Conservation (phyloP, 225 moss, liverwort and hornwort species). For the Anthoceros angustus region DNA sequence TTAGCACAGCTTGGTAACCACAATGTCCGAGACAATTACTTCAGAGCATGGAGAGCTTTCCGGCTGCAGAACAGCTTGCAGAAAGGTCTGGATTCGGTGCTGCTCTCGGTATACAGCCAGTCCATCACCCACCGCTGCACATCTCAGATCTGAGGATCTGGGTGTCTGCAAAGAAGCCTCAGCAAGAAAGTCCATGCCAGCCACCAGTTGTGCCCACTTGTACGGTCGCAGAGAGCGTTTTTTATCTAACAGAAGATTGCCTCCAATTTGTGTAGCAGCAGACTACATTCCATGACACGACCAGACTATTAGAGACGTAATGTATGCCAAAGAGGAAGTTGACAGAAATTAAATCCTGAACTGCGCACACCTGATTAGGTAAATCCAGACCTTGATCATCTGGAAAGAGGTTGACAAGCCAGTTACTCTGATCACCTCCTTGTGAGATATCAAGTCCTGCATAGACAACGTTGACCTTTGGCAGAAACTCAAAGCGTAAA, state of each 20-base stretch:
- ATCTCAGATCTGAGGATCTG: slow-evolving; percentile 14
- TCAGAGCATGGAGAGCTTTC: slow-evolving; percentile 69
- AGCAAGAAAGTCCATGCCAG: slow-evolving; percentile 74
- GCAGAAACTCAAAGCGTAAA: slow-evolving; percentile 66
- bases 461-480: slow-evolving; percentile 56
- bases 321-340: not conserved
- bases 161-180: slow-evolving; percentile 51
- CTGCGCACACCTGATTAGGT: slow-evolving; percentile 48
- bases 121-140: slow-evolving; percentile 16
- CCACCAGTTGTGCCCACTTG: slow-evolving; percentile 83
- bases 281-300: slow-evolving; percentile 26
- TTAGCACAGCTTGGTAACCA: slow-evolving; percentile 6
- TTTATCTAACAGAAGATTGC: slow-evolving; percentile 52
- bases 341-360: not conserved
- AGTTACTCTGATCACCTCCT: slow-evolving; percentile 40
- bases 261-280: slow-evolving; percentile 63
- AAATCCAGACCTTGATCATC: slow-evolving; percentile 80
- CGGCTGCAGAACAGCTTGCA: slow-evolving; percentile 71
- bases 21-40: slow-evolving; percentile 47
- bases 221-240: slow-evolving; percentile 57
- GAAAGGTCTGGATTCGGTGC: slow-evolving; percentile 55
- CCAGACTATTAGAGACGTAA: not conserved
- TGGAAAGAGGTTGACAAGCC: slow-evolving; percentile 67
- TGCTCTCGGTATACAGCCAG: slow-evolving; percentile 52
- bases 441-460: slow-evolving; percentile 54